Conservation (phyloP, 768 basidiomycete species). For the Rhizopogon vulgaris region DNA sequence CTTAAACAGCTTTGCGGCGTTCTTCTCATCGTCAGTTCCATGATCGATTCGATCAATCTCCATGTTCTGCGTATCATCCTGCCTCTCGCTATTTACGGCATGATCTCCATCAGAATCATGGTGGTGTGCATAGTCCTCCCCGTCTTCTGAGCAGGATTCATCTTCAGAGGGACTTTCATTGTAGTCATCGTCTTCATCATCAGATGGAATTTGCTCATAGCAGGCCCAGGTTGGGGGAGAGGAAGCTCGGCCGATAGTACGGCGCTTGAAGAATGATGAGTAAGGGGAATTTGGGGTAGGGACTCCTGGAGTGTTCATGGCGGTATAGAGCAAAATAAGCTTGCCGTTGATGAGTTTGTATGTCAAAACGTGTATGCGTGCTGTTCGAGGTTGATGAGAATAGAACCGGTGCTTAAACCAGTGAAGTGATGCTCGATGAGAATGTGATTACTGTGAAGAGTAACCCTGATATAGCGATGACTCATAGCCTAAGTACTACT, state of each 20-base stretch:
- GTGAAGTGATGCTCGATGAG: conserved; percentile 6
- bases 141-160: conserved; percentile 68
- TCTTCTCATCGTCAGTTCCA: conserved; percentile 27
- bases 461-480: background rate
- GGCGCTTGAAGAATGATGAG: conserved; percentile 46
- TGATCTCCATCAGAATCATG: conserved; percentile 25
- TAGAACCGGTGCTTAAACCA: conserved; percentile 4
- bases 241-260: conserved; percentile 72
- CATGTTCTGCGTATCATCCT: conserved; percentile 51
- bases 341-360: background rate
- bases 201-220: conserved; percentile 82
- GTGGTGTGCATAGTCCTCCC: conserved; percentile 48
- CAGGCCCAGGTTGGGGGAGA: conserved; percentile 86
- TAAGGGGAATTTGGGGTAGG: conserved; percentile 18
- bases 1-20: conserved; percentile 33
- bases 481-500: too few relatives aligned
- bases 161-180: conserved; percentile 51
- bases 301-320: conserved; percentile 19
- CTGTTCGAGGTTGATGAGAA: conserved; percentile 2
- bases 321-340: background rate
- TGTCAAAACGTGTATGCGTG: background rate
- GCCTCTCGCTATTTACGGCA: conserved; percentile 22
- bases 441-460: conserved; percentile 18
- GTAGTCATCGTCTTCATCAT: conserved; percentile 52
- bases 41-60: conserved; percentile 40